Conservation (phyloP, 192 early-diverging fungal species). For the Linnemannia exigua region DNA sequence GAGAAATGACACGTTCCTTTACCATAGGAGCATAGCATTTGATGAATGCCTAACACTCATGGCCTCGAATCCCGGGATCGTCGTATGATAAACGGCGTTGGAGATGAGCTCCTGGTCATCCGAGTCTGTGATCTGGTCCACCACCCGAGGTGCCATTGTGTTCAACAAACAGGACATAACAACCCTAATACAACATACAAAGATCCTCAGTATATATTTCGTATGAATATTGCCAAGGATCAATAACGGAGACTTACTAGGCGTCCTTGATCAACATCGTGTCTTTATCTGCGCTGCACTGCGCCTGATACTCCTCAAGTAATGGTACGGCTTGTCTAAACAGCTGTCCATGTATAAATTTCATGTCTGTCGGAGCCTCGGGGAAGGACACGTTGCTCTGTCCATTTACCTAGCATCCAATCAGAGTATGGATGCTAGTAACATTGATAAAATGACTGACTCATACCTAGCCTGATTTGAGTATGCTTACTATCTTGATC, state of each 20-base stretch:
- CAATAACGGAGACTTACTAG: neutral
- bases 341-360: conserved; percentile 1
- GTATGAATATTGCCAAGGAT: conserved; percentile 15
- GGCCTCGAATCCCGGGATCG: no score
- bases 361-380: conserved; percentile 11
- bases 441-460: neutral
- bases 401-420: conserved; percentile 9
- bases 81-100: no score
- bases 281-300: conserved; percentile 17
- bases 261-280: conserved; percentile 16
- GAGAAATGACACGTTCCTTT: conserved; percentile 16
- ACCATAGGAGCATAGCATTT: conserved; percentile 6
- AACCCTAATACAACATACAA: conserved; percentile 8
- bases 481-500: conserved; percentile 7
- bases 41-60: no score
- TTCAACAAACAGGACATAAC: conserved; percentile 4
- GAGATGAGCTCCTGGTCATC: conserved; percentile 15
- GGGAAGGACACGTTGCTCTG: conserved; percentile 20
- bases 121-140: conserved; percentile 1
- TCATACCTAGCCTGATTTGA: neutral
- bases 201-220: conserved; percentile 2
- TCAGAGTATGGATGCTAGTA: neutral
- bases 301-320: conserved; percentile 14
- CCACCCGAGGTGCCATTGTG: conserved; percentile 11
- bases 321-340: conserved; percentile 11